These are phyloP conservation scores for Xylaria digitata DNA, from an alignment of 2,329 filamentous ascomycete species.

Conservation along the genomic window DNA sequence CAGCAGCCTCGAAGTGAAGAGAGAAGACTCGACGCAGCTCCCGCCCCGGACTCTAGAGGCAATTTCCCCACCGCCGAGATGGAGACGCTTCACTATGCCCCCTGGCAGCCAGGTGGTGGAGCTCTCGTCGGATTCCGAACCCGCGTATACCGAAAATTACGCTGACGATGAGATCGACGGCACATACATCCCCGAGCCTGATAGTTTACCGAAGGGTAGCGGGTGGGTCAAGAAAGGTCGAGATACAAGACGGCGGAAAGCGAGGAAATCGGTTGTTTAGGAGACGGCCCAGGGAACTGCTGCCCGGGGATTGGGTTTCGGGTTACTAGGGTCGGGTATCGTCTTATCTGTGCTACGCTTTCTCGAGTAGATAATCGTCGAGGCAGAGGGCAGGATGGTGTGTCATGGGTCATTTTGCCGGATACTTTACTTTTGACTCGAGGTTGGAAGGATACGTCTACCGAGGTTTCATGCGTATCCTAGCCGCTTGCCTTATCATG, in stretches of 20 bases:
- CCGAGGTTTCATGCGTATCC: no score
- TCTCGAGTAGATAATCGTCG: not conserved
- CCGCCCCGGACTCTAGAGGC: conserved; percentile 21
- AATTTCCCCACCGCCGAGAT: conserved; percentile 46
- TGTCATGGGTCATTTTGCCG: not conserved
- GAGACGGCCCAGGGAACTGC: not conserved
- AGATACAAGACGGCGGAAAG: conserved; percentile 5
- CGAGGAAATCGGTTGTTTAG: conserved; percentile 25
- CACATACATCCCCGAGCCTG: conserved; percentile 47
- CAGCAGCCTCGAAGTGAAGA: conserved; percentile 24
- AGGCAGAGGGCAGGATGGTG: not conserved
- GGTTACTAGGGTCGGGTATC: not conserved
- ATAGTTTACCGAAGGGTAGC: conserved; percentile 28
- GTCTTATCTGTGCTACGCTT: not conserved
- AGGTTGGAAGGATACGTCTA: no score
- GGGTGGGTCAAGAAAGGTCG: conserved; percentile 44
- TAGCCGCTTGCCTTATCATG: not conserved
- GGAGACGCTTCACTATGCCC: conserved; percentile 47
- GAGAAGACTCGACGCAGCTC: conserved; percentile 23
- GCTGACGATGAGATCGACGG: conserved; percentile 55
- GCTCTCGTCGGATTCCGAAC: conserved; percentile 52
- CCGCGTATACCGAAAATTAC: conserved; percentile 51
- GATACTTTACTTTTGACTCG: no score
- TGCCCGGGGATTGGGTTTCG: not conserved
- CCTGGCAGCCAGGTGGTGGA: conserved; percentile 54